Conservation (phyloP, 345 rosid genomes). For the Aquilaria sinensis region DNA sequence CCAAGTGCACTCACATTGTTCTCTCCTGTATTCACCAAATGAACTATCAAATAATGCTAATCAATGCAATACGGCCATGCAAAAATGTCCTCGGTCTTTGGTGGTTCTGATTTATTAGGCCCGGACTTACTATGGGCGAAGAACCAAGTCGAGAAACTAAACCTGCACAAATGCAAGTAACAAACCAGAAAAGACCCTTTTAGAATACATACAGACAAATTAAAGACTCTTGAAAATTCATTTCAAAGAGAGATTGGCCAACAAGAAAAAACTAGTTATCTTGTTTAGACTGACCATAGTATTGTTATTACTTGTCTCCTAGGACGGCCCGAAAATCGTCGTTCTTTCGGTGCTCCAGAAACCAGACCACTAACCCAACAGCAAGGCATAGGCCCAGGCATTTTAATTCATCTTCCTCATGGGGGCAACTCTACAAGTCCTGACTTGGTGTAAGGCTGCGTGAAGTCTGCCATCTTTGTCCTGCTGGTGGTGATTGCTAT, state of each 20-base stretch:
- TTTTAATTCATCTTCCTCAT: conserved; percentile 33
- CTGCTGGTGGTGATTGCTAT: conserved; percentile 58
- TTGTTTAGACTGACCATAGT: conserved; percentile 49
- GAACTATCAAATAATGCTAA: too few relatives aligned
- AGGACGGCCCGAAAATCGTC: conserved; percentile 77
- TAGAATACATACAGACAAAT: neutral
- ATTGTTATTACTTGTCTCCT: conserved; percentile 53
- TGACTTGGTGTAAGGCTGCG: conserved; percentile 65
- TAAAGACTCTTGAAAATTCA: neutral
- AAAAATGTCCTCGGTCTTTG: too few relatives aligned
- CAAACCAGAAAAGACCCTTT: too few relatives aligned
- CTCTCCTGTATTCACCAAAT: conserved; percentile 43
- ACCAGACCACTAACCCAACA: conserved; percentile 66
- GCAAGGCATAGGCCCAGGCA: conserved; percentile 56
- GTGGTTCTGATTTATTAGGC: too few relatives aligned
- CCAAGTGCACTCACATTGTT: conserved; percentile 60
- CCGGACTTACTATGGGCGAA: conserved; percentile 77
- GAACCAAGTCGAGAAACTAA: conserved; percentile 94
- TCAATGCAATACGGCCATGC: too few relatives aligned
- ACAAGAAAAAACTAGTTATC: neutral
- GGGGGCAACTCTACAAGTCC: conserved; percentile 76
- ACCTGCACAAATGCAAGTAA: conserved; percentile 51
- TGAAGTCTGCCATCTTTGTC: conserved; percentile 73
- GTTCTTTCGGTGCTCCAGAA: conserved; percentile 61
- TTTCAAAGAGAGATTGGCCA: neutral